A percentile compares a stretch with the other conserved stretches of the same genome.
These are phyloP conservation scores for Silene coronaria DNA, from an alignment of 179 eudicot genomes.

Conservation along the genomic window DNA sequence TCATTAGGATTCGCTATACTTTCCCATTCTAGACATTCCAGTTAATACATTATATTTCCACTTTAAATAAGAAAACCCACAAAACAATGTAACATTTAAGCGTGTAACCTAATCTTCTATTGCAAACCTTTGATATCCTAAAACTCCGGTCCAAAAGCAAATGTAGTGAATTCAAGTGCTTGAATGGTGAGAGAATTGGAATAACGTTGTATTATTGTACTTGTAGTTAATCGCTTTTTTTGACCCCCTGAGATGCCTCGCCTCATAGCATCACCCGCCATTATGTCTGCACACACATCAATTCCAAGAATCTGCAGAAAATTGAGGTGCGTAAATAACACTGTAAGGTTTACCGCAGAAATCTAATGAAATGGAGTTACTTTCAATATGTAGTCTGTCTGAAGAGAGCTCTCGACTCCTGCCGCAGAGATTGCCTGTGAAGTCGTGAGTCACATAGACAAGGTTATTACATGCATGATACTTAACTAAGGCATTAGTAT, in stretches of 20 bases:
- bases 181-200: neutral
- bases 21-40: neutral
- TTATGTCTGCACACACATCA: slow-evolving; percentile 69
- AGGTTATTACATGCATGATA: neutral
- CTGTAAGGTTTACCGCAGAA: neutral
- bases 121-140: neutral
- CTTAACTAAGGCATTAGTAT: neutral
- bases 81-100: neutral
- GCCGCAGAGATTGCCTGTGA: slow-evolving; percentile 65
- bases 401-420: slow-evolving; percentile 67
- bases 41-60: neutral
- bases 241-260: slow-evolving; percentile 93
- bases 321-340: slow-evolving; percentile 4
- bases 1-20: neutral
- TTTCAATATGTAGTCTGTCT: slow-evolving; percentile 74
- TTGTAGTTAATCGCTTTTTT: slow-evolving; percentile 90
- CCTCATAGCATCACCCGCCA: slow-evolving; percentile 77
- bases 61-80: neutral
- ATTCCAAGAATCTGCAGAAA: slow-evolving; percentile 70
- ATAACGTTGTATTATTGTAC: slow-evolving; percentile 24
- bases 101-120: no score
- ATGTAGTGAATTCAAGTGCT: neutral
- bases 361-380: slow-evolving; percentile 30
- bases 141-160: neutral
- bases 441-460: slow-evolving; percentile 8